Conservation (phyloP, 768 basidiomycete species). For the Serendipita sp. region DNA sequence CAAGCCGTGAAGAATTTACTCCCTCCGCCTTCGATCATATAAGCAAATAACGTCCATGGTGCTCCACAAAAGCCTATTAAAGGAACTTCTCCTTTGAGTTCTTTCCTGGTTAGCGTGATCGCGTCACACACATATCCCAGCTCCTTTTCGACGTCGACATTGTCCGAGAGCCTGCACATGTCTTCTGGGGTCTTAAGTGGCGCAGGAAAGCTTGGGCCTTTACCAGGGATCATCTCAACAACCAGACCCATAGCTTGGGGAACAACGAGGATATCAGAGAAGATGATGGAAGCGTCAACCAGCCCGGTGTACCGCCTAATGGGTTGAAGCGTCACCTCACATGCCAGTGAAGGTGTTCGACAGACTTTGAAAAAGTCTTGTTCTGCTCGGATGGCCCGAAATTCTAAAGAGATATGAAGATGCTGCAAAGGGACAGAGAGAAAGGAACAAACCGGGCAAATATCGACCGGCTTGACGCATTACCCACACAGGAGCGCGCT, state of each 20-base stretch:
- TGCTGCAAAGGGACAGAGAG: neutral
- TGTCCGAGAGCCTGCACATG: constrained; percentile 36
- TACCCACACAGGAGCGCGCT: constrained; percentile 93
- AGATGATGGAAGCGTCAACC: constrained; percentile 93
- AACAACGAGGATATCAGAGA: constrained; percentile 93
- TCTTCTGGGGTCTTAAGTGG: constrained; percentile 70
- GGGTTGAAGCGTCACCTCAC: constrained; percentile 82
- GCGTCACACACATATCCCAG: constrained; percentile 88
- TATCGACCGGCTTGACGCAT: constrained; percentile 96
- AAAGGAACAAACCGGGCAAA: constrained; percentile 55
- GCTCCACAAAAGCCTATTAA: constrained; percentile 95
- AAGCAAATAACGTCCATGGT: constrained; percentile 95
- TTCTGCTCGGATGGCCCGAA: constrained; percentile 64
- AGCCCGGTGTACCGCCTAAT: constrained; percentile 74
- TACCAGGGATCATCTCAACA: constrained; percentile 79
- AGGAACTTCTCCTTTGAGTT: constrained; percentile 75
- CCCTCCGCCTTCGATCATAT: constrained; percentile 96
- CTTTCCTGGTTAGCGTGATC: constrained; percentile 67
- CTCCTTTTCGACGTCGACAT: constrained; percentile 68
- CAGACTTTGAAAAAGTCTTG: constrained; percentile 96
- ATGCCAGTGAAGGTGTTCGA: constrained; percentile 77
- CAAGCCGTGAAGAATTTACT: constrained; percentile 80
- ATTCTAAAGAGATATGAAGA: constrained; percentile 40
- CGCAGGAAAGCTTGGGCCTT: constrained; percentile 62
- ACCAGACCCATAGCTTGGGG: constrained; percentile 97